Evolutionary conservation across 202 grass and related monocot genomes (phyloP).

Genomic region (Zizania palustris): DNA sequence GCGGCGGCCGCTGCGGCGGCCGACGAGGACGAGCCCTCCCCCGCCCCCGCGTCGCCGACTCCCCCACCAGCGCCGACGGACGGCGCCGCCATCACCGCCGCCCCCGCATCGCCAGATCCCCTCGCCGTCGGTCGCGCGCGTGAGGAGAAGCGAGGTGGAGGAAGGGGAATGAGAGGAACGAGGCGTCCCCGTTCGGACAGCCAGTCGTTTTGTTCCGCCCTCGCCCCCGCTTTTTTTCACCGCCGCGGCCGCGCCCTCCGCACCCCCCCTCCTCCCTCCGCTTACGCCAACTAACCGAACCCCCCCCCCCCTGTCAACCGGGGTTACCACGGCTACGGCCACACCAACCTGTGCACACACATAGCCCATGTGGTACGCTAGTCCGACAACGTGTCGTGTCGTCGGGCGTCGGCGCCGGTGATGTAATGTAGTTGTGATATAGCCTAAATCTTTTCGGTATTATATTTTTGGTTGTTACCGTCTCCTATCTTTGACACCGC

Average conservation of each 20-base stretch:
- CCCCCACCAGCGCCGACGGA: conserved; percentile 41
- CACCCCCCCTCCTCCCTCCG: conserved; percentile 2
- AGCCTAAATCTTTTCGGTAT: neutral
- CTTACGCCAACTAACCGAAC: conserved; percentile 29
- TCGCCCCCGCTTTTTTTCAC: conserved; percentile 30
- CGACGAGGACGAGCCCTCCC: conserved; percentile 51
- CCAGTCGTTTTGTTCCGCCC: conserved; percentile 68
- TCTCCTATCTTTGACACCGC: fast-evolving
- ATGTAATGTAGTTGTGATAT: no score
- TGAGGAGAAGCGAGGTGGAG: neutral
- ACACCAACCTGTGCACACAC: conserved; percentile 23
- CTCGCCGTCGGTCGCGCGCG: conserved; percentile 30
- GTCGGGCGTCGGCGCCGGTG: no score
- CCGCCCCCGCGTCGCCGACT: conserved; percentile 27
- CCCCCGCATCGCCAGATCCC: conserved; percentile 42
- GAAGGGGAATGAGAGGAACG: conserved; percentile 57
- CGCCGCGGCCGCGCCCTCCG: neutral
- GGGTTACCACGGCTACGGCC: neutral
- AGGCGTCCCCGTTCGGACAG: conserved; percentile 67
- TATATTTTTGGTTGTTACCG: neutral
- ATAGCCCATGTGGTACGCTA: neutral
- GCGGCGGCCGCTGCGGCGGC: conserved; percentile 44
- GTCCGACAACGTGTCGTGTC: no score
- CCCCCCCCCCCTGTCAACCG: conserved; percentile 13
- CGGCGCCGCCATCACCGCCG: conserved; percentile 53